Base-by-base conservation (phyloP, 805 yeast genomes). In the Wickerhamomyces mucosus region DNA sequence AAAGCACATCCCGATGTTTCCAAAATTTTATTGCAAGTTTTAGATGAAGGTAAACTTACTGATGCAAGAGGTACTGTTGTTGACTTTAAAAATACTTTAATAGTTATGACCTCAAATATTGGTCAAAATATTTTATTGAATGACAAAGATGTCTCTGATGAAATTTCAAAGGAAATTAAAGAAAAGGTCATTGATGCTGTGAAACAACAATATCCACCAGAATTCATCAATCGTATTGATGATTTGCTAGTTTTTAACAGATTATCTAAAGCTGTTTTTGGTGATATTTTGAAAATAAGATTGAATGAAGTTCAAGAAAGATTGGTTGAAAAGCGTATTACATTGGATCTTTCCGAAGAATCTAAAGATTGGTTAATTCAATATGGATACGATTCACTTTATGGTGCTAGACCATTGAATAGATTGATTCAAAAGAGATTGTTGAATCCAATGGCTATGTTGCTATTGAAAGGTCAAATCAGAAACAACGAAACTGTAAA, bases 1-100 rank as follows among this genome's bases (percentile, higher is more conserved):
- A 89, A 89, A 57, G 97, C 98, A 0, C 97, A 92, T 55, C 80
- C 86, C 3, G 98, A 89, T 57, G 80, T 89, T n/a, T 77, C 94
- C 19, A 92, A 92, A 58, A 67, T 89, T 25, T 63, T 89, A 29
- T 61, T 89, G 37, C 98, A 92, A 57, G 97, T 89, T 0, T 63
- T 89, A 32, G 98, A 89, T 56, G 98, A 89, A 57, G 98, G 98
- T 35, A 75, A 81, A 33, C 67, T 89, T 45, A 89, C 97, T 0
- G 98, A 89, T 53, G 80, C 95, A 3, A 95, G 86, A 49, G 98
- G 98, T 19, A 83, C 86, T 37, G 81, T 79, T 43, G 85, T 92
- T 29, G 96, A 92, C 55, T 89, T 89, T 73, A 74, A 88, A 43
- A 92, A 92, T 55, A 84, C 97, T 0, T 81, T 89, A 35, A 85